Conservation (phyloP, 768 basidiomycete species). For the Termitomyces bulborhizus region DNA sequence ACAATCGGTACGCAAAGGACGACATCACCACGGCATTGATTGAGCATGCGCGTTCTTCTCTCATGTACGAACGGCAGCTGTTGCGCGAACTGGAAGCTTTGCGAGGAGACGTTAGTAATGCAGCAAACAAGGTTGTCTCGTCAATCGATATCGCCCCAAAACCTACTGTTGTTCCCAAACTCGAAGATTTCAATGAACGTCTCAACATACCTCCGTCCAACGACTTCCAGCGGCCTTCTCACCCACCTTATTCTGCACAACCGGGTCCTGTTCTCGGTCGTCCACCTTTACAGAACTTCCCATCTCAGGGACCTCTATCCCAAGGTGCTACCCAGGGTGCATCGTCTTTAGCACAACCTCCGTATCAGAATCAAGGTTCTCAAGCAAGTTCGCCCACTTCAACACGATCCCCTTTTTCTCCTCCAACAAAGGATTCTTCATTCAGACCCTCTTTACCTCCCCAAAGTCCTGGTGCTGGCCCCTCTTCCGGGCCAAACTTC, state of each 20-base stretch:
- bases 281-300: conserved; percentile 16
- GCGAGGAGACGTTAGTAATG: conserved; percentile 64
- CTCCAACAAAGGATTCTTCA: conserved; percentile 10
- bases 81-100: conserved; percentile 86
- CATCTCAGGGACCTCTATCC: conserved; percentile 19
- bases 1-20: conserved; percentile 83
- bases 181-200: conserved; percentile 52
- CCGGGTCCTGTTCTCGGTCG: conserved; percentile 19
- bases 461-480: conserved; percentile 50
- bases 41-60: conserved; percentile 86
- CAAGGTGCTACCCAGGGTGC: conserved; percentile 11
- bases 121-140: conserved; percentile 52
- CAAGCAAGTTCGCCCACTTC: conserved; percentile 23
- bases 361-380: conserved; percentile 19
- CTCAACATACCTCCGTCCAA: conserved; percentile 24
- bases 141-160: conserved; percentile 47
- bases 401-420: conserved; percentile 16
- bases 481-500: conserved; percentile 36
- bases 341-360: conserved; percentile 16
- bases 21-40: conserved; percentile 88
- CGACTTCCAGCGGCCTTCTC: conserved; percentile 23
- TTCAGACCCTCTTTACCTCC: conserved; percentile 24
- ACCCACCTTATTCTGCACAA: conserved; percentile 30
- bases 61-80: conserved; percentile 88
- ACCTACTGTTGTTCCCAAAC: conserved; percentile 53